Evolutionary conservation across 2,329 filamentous ascomycete species (phyloP).

Genomic region (Aspergillus melleus): DNA sequence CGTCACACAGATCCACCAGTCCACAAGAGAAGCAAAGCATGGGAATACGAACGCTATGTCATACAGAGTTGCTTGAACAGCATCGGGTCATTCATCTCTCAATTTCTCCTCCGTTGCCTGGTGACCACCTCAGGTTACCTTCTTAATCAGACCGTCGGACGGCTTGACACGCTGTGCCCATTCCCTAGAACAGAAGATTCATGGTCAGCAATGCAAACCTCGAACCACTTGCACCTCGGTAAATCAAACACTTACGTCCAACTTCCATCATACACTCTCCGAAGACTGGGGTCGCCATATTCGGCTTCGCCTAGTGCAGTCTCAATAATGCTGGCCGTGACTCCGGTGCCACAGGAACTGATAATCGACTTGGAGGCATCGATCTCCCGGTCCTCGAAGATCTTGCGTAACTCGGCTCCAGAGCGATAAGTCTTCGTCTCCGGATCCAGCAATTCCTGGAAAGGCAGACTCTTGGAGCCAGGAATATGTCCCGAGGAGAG

Average conservation of each 20-base stretch:
- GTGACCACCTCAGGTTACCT: constrained; percentile 20
- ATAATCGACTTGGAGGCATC: constrained; percentile 80
- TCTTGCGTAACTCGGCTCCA: constrained; percentile 66
- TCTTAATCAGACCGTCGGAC: constrained; percentile 48
- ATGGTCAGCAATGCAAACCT: neutral
- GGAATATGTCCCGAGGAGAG: constrained; percentile 91
- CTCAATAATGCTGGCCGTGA: constrained; percentile 89
- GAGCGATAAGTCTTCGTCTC: constrained; percentile 78
- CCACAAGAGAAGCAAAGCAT: neutral
- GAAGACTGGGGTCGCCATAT: constrained; percentile 65
- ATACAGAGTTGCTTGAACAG: constrained; percentile 4
- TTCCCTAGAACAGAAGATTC: constrained; percentile 37
- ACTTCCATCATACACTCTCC: constrained; percentile 89
- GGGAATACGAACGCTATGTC: constrained; percentile 9
- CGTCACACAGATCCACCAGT: constrained; percentile 2
- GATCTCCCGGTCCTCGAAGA: constrained; percentile 79
- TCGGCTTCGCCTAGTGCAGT: constrained; percentile 78
- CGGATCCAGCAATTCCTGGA: constrained; percentile 76
- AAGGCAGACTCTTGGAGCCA: constrained; percentile 78
- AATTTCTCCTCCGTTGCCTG: neutral
- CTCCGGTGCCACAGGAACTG: constrained; percentile 86
- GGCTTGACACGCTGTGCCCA: constrained; percentile 53
- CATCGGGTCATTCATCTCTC: neutral
- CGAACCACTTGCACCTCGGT: constrained; percentile 1
- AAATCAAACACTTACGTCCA: constrained; percentile 76